These are phyloP conservation scores for Penicillium sp. DNA, from an alignment of 2,329 filamentous ascomycete genomes.

Conservation along the genomic window DNA sequence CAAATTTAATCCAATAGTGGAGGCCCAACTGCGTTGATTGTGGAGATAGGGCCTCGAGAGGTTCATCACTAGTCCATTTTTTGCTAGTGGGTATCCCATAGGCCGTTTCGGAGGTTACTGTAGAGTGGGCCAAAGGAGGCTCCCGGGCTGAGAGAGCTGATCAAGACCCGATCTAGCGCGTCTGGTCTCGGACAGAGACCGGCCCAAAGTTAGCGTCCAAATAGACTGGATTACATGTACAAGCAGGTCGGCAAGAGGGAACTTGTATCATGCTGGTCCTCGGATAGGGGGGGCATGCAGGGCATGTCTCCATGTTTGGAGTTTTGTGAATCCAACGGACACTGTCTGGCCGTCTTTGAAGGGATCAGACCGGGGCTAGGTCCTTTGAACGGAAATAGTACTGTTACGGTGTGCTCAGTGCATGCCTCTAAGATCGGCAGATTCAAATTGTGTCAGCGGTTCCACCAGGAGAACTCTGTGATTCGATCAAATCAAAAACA, in stretches of 20 bases:
- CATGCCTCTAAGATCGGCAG: constrained; percentile 23
- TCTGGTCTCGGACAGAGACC: constrained; percentile 21
- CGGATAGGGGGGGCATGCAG: background rate
- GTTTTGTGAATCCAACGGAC: background rate
- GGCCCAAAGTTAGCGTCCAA: background rate
- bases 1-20: constrained; percentile 7
- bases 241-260: too few relatives aligned
- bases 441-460: constrained; percentile 19
- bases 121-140: constrained; percentile 15
- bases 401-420: constrained; percentile 16
- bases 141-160: constrained; percentile 15
- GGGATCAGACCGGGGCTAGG: background rate
- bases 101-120: constrained; percentile 12
- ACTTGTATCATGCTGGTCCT: background rate
- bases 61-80: constrained; percentile 4
- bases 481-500: constrained; percentile 5
- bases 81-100: background rate
- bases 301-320: background rate
- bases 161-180: constrained; percentile 13
- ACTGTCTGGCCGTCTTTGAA: background rate
- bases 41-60: background rate
- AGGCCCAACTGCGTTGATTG: background rate
- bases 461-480: constrained; percentile 16
- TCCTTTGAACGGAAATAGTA: background rate
- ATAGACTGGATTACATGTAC: background rate